These are phyloP conservation scores for Mucor sp. DNA, from an alignment of 371 early-diverging fungal species.

Conservation along the genomic window DNA sequence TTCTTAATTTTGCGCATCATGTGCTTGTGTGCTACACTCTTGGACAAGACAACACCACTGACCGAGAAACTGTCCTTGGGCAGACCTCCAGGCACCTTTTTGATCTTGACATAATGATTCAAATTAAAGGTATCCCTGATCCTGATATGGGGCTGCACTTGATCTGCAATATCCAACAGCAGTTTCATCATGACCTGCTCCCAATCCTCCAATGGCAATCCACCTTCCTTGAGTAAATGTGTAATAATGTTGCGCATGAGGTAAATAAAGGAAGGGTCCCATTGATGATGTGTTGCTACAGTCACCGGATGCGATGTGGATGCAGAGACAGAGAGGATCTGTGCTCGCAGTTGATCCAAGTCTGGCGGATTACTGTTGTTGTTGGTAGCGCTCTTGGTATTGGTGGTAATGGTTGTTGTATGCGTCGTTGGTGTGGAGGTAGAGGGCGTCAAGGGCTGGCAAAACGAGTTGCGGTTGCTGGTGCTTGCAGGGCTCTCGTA, in stretches of 20 bases:
- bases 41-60: constrained; percentile 83
- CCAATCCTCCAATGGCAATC: constrained; percentile 25
- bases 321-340: background rate
- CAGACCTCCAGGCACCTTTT: constrained; percentile 85
- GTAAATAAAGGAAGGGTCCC: constrained; percentile 21
- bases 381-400: background rate
- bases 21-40: constrained; percentile 85
- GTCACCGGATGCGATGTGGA: background rate
- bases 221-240: constrained; percentile 13
- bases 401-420: background rate
- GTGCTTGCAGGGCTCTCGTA: constrained; percentile 8
- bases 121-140: constrained; percentile 86
- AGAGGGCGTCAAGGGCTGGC: constrained; percentile 9
- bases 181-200: constrained; percentile 72
- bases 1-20: constrained; percentile 71
- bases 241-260: constrained; percentile 18
- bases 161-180: constrained; percentile 64
- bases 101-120: constrained; percentile 90
- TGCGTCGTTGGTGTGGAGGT: background rate
- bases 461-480: constrained; percentile 6
- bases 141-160: constrained; percentile 68
- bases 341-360: constrained; percentile 11
- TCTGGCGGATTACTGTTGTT: background rate
- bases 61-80: constrained; percentile 80
- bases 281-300: constrained; percentile 14